A percentile compares a stretch with the other conserved stretches of the same genome.
phyloP scores from a whole-genome alignment of 305 asterid species.

The Caryopteris hybrid region DNA sequence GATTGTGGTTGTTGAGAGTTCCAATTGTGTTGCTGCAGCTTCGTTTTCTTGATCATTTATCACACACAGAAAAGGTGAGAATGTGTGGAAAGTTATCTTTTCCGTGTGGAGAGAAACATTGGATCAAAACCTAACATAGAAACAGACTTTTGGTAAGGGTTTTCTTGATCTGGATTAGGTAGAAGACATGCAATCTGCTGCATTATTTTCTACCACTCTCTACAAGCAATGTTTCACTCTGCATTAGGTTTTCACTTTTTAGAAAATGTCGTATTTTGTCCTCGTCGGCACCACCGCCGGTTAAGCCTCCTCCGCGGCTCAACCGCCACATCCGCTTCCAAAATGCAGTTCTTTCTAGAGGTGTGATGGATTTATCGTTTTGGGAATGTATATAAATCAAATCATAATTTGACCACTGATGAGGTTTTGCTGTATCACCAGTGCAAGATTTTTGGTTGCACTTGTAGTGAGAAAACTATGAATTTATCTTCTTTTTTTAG shows the following conservation, averaged over 20 bases:
- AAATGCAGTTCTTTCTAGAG: too few relatives aligned
- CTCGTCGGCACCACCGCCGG: not conserved
- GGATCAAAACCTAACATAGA: slow-evolving; percentile 36
- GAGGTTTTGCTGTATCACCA: slow-evolving; percentile 25
- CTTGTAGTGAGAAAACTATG: slow-evolving; percentile 14
- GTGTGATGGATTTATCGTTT: not conserved
- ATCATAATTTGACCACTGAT: too few relatives aligned
- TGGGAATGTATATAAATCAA: slow-evolving; percentile 30
- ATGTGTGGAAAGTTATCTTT: too few relatives aligned
- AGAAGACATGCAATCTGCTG: too few relatives aligned
- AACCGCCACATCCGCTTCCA: not conserved
- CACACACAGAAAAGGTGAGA: too few relatives aligned
- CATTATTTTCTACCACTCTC: not conserved
- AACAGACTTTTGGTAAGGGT: slow-evolving; percentile 22
- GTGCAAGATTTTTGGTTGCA: slow-evolving; percentile 51
- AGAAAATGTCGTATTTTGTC: slow-evolving; percentile 16
- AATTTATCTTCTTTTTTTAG: not conserved
- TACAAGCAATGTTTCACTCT: not conserved
- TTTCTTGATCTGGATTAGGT: slow-evolving; percentile 8
- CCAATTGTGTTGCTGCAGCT: not conserved
- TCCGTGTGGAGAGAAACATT: slow-evolving; percentile 36
- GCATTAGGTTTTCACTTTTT: not conserved
- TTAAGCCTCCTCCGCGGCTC: not conserved
- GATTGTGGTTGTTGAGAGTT: slow-evolving; percentile 19
- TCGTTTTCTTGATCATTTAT: too few relatives aligned